phyloP scores from a whole-genome alignment of 148 eudicot genomes.

The Rhododendron ovatum region DNA sequence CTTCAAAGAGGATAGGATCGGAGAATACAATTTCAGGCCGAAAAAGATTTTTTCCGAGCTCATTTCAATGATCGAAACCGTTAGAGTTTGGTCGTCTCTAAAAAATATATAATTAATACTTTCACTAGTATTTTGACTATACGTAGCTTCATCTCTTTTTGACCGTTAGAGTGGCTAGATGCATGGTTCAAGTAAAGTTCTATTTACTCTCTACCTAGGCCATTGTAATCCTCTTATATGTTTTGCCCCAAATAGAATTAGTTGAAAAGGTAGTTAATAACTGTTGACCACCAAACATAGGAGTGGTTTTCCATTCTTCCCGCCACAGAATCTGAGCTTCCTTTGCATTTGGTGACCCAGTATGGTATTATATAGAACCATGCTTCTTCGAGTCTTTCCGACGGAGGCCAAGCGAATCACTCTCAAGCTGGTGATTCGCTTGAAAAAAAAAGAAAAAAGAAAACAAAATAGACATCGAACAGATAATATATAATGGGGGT shows the following conservation, averaged over 20 bases:
- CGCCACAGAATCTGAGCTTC: background rate
- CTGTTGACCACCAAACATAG: background rate
- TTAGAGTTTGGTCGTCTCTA: no score
- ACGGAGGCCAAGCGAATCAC: conserved; percentile 8
- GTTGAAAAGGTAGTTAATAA: background rate
- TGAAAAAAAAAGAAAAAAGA: background rate
- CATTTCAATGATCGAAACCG: no score
- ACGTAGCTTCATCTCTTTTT: no score
- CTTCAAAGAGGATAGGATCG: no score
- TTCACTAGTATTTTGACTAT: no score
- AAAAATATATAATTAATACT: no score
- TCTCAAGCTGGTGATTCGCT: conserved; percentile 3
- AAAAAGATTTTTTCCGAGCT: no score
- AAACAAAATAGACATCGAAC: background rate
- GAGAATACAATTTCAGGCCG: no score
- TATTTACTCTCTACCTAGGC: background rate
- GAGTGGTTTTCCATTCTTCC: background rate
- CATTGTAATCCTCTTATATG: background rate
- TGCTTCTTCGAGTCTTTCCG: background rate
- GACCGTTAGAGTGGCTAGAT: no score
- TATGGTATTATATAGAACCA: background rate
- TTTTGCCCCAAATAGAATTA: background rate
- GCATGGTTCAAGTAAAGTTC: no score
- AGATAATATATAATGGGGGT: background rate
- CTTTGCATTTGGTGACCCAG: background rate